Evolutionary conservation across 331 rosid species (phyloP).

Genomic region (Malus hybrid): DNA sequence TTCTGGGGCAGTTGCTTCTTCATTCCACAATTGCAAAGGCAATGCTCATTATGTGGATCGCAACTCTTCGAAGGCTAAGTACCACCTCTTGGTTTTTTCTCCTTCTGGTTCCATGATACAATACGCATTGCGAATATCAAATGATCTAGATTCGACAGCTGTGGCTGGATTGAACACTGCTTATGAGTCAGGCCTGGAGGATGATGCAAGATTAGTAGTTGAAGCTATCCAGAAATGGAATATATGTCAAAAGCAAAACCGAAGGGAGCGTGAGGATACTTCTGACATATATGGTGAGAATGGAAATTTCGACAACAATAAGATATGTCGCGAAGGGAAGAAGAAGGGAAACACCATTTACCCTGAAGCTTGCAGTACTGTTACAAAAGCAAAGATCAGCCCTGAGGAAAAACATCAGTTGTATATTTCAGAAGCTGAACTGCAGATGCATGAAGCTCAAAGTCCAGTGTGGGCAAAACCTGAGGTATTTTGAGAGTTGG

Average conservation of each 20-base stretch:
- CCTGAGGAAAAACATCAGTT: slow-evolving; percentile 60
- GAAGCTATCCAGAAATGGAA: slow-evolving; percentile 94
- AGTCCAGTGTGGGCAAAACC: slow-evolving; percentile 67
- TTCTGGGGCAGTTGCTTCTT: slow-evolving; percentile 79
- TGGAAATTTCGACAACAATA: slow-evolving; percentile 52
- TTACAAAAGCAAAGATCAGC: slow-evolving; percentile 31
- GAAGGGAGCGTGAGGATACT: slow-evolving; percentile 60
- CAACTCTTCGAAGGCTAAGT: slow-evolving; percentile 46
- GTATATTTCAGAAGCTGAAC: slow-evolving; percentile 91
- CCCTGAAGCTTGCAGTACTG: slow-evolving; percentile 37
- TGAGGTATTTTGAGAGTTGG: slow-evolving; percentile 46
- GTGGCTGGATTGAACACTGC: slow-evolving; percentile 41
- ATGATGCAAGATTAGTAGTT: slow-evolving; percentile 63
- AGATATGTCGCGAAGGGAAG: slow-evolving; percentile 50
- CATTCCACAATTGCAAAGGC: slow-evolving; percentile 55
- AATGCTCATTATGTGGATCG: slow-evolving; percentile 35
- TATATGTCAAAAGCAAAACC: slow-evolving; percentile 66
- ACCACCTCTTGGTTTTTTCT: slow-evolving; percentile 73
- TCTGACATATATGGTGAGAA: slow-evolving; percentile 88
- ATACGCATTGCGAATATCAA: slow-evolving; percentile 47
- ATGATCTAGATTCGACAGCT: slow-evolving; percentile 34
- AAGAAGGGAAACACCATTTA: slow-evolving; percentile 26
- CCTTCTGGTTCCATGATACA: slow-evolving; percentile 84
- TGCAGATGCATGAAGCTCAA: slow-evolving; percentile 69
- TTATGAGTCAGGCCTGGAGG: slow-evolving; percentile 44